These are phyloP conservation scores for Globisporangium radiosum DNA, from an alignment of 352 stramenopile genomes.

Conservation along the genomic window DNA sequence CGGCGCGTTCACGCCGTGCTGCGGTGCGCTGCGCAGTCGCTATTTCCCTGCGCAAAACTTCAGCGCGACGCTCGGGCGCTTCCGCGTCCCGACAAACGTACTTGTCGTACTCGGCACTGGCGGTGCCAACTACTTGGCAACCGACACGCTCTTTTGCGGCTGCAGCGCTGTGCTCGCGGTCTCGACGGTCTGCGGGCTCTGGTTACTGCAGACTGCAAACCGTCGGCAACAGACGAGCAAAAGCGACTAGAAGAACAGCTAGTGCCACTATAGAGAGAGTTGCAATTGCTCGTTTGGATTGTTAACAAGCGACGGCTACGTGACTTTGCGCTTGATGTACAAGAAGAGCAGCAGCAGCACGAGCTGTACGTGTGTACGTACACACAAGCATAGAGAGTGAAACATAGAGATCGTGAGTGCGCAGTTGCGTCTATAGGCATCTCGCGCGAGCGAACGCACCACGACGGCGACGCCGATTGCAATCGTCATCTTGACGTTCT, in stretches of 20 bases:
- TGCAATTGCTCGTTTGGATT: too few species aligned
- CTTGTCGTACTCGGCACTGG: slow-evolving; percentile 53
- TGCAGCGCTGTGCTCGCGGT: slow-evolving; percentile 32
- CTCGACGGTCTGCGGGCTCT: slow-evolving; percentile 24
- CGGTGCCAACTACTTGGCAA: slow-evolving; percentile 24
- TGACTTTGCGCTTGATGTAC: slow-evolving; percentile 47
- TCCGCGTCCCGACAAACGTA: slow-evolving; percentile 60
- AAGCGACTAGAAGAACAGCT: too few species aligned
- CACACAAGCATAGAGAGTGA: background rate
- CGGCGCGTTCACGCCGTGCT: slow-evolving; percentile 44
- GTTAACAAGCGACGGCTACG: slow-evolving; percentile 16
- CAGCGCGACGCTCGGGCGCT: slow-evolving; percentile 41
- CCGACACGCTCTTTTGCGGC: slow-evolving; percentile 28
- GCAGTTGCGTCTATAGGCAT: background rate
- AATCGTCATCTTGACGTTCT: slow-evolving; percentile 88
- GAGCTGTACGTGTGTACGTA: slow-evolving; percentile 16
- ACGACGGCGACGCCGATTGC: slow-evolving; percentile 57
- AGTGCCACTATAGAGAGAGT: background rate
- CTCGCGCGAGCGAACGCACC: slow-evolving; percentile 24
- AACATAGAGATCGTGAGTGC: background rate
- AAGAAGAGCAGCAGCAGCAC: slow-evolving; percentile 43
- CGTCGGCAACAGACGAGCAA: too few species aligned
- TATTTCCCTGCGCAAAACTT: slow-evolving; percentile 37
- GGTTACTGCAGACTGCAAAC: slow-evolving; percentile 9
- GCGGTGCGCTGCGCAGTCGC: slow-evolving; percentile 37